Percentiles rank a stretch among this genome's conserved stretches.
Conservation (phyloP, 257 asterid species). For the Lithospermum erythrorhizon region DNA sequence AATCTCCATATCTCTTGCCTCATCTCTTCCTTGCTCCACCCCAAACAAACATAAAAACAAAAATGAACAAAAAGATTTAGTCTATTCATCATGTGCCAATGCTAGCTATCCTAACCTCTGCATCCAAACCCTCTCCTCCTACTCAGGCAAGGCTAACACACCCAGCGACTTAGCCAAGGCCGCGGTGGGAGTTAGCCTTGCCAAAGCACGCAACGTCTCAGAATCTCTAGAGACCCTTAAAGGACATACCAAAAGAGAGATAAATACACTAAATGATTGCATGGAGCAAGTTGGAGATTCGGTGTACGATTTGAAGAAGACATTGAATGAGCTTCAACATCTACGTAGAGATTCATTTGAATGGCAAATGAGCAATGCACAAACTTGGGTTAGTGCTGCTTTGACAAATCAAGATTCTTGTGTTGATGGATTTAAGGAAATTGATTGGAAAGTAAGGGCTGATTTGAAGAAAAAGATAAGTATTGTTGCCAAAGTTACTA, state of each 20-base stretch:
- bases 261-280: slow-evolving; percentile 56
- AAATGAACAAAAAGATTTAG: slow-evolving; percentile 25
- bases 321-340: slow-evolving; percentile 46
- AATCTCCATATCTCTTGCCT: slow-evolving; percentile 7
- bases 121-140: slow-evolving; percentile 63
- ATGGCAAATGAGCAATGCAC: slow-evolving; percentile 90
- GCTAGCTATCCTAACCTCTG: slow-evolving; percentile 87
- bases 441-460: slow-evolving; percentile 38
- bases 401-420: slow-evolving; percentile 81
- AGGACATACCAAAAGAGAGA: slow-evolving; percentile 31
- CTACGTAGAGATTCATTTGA: slow-evolving; percentile 50
- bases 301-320: slow-evolving; percentile 51
- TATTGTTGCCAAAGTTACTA: slow-evolving; percentile 64
- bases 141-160: slow-evolving; percentile 48
- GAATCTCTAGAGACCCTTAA: slow-evolving; percentile 31
- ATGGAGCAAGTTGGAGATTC: slow-evolving; percentile 60
- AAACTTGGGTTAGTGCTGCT: slow-evolving; percentile 98
- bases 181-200: slow-evolving; percentile 60
- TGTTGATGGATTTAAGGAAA: slow-evolving; percentile 73
- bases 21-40: not conserved
- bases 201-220: slow-evolving; percentile 32
- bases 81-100: slow-evolving; percentile 58
- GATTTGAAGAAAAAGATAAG: slow-evolving; percentile 51
- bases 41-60: slow-evolving; percentile 5
- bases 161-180: slow-evolving; percentile 65